A percentile compares a stretch with the other conserved stretches of the same genome.
These are phyloP conservation scores for Elaeagnus macrophylla DNA, from an alignment of 306 rosid species.

Conservation along the genomic window DNA sequence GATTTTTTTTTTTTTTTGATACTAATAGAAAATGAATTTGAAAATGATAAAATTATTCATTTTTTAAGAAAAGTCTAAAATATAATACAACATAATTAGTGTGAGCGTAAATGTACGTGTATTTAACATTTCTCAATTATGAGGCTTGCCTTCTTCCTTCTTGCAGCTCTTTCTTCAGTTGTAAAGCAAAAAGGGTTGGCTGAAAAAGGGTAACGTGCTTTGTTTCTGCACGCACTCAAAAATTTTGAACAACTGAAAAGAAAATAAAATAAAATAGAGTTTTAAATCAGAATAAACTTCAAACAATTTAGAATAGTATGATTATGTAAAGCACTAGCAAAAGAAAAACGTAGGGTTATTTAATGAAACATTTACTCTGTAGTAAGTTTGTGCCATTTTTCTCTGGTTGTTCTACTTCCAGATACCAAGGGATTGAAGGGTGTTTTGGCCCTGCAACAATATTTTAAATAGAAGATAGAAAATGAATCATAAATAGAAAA, in stretches of 20 bases:
- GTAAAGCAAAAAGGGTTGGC: conserved; percentile 72
- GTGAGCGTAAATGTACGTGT: too few relatives aligned
- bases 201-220: conserved; percentile 59
- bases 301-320: background rate
- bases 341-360: background rate
- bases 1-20: too few relatives aligned
- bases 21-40: too few relatives aligned
- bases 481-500: background rate
- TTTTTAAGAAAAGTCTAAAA: too few relatives aligned
- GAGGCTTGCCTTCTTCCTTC: conserved; percentile 70
- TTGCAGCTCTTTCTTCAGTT: conserved; percentile 88
- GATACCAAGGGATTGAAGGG: conserved; percentile 34
- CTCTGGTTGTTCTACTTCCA: conserved; percentile 28
- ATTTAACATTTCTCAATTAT: too few relatives aligned
- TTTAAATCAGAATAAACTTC: background rate
- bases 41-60: too few relatives aligned
- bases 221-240: conserved; percentile 63
- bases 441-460: conserved; percentile 41
- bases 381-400: conserved; percentile 58
- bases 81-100: too few relatives aligned
- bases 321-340: too few relatives aligned
- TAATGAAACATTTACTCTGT: conserved; percentile 40
- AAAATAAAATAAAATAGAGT: conserved; percentile 10
- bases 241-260: conserved; percentile 34
- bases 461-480: background rate